phyloP scores from a whole-genome alignment of 116 monocot genomes.

The Papilionanthe hybrid region DNA sequence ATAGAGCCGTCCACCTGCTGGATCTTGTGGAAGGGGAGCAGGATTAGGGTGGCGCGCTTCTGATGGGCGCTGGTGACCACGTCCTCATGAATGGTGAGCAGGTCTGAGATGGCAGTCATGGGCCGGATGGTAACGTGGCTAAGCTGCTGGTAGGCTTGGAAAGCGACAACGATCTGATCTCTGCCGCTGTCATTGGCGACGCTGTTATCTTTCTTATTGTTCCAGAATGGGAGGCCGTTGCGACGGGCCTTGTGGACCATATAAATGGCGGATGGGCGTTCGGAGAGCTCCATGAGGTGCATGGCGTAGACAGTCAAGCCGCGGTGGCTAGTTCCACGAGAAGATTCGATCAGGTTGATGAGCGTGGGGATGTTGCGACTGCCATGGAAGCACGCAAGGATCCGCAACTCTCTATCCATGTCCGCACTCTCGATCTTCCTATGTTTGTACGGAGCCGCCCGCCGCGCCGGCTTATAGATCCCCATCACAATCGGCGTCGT shows the following conservation, averaged over 20 bases:
- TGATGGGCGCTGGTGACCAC: conserved; percentile 10
- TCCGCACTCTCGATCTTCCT: conserved; percentile 7
- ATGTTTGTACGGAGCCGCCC: conserved; percentile 20
- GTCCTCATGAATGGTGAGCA: conserved; percentile 15
- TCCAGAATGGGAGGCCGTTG: conserved; percentile 20
- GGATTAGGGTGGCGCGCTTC: conserved; percentile 15
- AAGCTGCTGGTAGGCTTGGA: conserved; percentile 17
- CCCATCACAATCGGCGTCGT: too few species aligned
- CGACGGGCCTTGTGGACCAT: conserved; percentile 22
- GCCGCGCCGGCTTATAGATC: too few species aligned
- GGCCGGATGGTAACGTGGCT: conserved; percentile 16
- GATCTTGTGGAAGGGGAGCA: conserved; percentile 11
- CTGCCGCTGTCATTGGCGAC: too few species aligned
- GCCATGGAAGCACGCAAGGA: conserved; percentile 31
- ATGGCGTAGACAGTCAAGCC: conserved; percentile 25
- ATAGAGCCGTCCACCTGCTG: conserved; percentile 8
- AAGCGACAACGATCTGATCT: conserved; percentile 12
- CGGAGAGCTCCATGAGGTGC: conserved; percentile 32
- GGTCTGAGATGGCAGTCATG: conserved; percentile 17
- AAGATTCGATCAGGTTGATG: conserved; percentile 28
- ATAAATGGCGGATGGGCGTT: conserved; percentile 17
- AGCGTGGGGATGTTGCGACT: conserved; percentile 24
- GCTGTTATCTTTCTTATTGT: not conserved
- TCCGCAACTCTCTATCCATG: conserved; percentile 17
- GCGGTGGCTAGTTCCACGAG: conserved; percentile 16